Percentiles rank a stretch among this genome's conserved stretches.
Evolutionary conservation across 768 basidiomycete species (phyloP).

Genomic region (Gymnopilus junonius): DNA sequence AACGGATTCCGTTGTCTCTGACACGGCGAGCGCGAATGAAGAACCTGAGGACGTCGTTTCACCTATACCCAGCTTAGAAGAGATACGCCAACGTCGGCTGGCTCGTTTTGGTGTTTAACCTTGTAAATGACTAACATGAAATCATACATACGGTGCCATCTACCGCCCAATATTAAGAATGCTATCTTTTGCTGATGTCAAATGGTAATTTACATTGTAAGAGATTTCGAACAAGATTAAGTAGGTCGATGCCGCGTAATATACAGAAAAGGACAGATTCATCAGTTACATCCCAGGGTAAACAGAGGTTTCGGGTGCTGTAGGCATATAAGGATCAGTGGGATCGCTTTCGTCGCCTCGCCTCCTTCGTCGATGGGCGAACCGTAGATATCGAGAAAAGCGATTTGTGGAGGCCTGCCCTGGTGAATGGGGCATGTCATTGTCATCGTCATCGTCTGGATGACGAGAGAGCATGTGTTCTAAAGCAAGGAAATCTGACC

Average conservation of each 20-base stretch:
- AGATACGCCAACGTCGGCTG: slow-evolving; percentile 65
- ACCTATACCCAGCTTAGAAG: slow-evolving; percentile 58
- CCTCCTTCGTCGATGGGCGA: slow-evolving; percentile 45
- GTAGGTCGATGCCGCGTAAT: neutral
- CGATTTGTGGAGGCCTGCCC: slow-evolving; percentile 36
- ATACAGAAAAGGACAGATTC: neutral
- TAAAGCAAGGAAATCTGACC: slow-evolving; percentile 62
- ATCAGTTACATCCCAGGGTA: slow-evolving; percentile 24
- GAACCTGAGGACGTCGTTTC: slow-evolving; percentile 14
- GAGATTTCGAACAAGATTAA: neutral
- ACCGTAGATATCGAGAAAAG: slow-evolving; percentile 62
- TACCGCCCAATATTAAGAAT: neutral
- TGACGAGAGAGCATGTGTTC: slow-evolving; percentile 54
- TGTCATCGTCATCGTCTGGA: slow-evolving; percentile 26
- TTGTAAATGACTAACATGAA: neutral
- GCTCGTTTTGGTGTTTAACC: slow-evolving; percentile 58
- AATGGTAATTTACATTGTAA: slow-evolving; percentile 6
- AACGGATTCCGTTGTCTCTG: slow-evolving; percentile 40
- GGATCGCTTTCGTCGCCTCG: slow-evolving; percentile 34
- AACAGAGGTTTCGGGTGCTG: slow-evolving; percentile 31
- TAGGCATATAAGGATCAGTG: slow-evolving; percentile 38
- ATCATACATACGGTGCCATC: too few species aligned
- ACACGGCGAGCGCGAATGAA: slow-evolving; percentile 31
- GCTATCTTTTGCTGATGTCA: neutral
- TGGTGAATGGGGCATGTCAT: slow-evolving; percentile 4